phyloP scores from a whole-genome alignment of 768 basidiomycete genomes.

The Mycena sanguinolenta region DNA sequence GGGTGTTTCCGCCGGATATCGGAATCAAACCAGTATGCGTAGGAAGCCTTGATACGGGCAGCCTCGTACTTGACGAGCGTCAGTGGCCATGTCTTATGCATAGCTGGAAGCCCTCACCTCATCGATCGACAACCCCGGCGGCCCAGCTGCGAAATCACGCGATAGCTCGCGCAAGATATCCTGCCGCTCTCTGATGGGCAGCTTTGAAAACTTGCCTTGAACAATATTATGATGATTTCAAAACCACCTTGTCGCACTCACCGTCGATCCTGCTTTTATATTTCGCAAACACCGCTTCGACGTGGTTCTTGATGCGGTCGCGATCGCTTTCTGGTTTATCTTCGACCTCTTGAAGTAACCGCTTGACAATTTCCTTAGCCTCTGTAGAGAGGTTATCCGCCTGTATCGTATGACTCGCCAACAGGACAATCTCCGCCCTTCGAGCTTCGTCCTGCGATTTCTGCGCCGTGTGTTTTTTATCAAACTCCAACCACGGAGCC shows the following conservation, averaged over 20 bases:
- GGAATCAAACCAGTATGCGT: constrained; percentile 61
- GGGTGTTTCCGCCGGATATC: constrained; percentile 33
- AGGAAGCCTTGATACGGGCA: constrained; percentile 64
- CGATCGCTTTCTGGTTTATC: constrained; percentile 49
- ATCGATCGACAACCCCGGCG: constrained; percentile 45
- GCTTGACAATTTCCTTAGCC: constrained; percentile 42
- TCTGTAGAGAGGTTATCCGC: constrained; percentile 32
- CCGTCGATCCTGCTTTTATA: constrained; percentile 45
- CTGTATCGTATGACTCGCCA: constrained; percentile 18
- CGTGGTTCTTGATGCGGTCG: constrained; percentile 55
- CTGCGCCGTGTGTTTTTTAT: constrained; percentile 12
- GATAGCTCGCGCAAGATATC: constrained; percentile 65
- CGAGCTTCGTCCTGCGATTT: neutral
- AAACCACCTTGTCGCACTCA: constrained; percentile 32
- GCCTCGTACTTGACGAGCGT: constrained; percentile 42
- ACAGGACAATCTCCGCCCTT: constrained; percentile 9
- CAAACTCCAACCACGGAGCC: constrained; percentile 44
- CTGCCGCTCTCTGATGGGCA: constrained; percentile 64
- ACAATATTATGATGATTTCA: constrained; percentile 33
- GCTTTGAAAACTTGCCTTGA: constrained; percentile 47
- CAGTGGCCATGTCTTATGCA: neutral
- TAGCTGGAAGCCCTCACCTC: constrained; percentile 2
- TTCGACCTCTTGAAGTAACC: constrained; percentile 39
- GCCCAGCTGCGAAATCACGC: constrained; percentile 51
- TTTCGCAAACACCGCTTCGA: constrained; percentile 47